These are phyloP conservation scores for Dryas drummondii DNA, from an alignment of 306 rosid genomes.

Conservation along the genomic window DNA sequence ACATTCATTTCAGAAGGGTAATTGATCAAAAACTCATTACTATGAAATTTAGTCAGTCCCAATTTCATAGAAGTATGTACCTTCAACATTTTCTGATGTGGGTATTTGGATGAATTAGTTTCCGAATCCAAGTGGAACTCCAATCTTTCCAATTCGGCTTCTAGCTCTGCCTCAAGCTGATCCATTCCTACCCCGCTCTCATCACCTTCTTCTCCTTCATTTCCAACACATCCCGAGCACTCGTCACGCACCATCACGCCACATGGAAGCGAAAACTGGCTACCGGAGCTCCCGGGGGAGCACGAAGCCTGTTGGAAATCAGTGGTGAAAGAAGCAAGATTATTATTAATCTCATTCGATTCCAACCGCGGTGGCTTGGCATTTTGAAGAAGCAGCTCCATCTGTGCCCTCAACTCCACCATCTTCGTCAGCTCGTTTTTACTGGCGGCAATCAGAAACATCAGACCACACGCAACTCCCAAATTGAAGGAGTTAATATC, in stretches of 20 bases:
- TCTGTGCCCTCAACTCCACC: conserved; percentile 65
- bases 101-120: conserved; percentile 21
- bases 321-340: conserved; percentile 44
- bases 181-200: conserved; percentile 50
- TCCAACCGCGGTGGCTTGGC: conserved; percentile 26
- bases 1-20: conserved; percentile 1
- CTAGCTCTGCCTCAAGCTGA: conserved; percentile 73
- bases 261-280: conserved; percentile 42
- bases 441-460: conserved; percentile 61
- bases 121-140: conserved; percentile 69
- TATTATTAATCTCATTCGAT: conserved; percentile 18
- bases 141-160: conserved; percentile 69
- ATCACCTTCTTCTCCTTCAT: conserved; percentile 41
- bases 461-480: conserved; percentile 76
- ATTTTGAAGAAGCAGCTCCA: conserved; percentile 70
- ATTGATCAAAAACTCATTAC: not conserved
- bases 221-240: conserved; percentile 23
- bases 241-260: conserved; percentile 20
- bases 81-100: conserved; percentile 39
- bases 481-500: conserved; percentile 59
- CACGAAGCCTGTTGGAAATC: conserved; percentile 49
- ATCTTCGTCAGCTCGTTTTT: conserved; percentile 67
- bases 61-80: conserved; percentile 29
- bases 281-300: conserved; percentile 40
- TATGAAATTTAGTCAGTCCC: not conserved